Base-by-base conservation (phyloP, 1,139 yeast genomes). In the Zygoascus hellenicus region DNA sequence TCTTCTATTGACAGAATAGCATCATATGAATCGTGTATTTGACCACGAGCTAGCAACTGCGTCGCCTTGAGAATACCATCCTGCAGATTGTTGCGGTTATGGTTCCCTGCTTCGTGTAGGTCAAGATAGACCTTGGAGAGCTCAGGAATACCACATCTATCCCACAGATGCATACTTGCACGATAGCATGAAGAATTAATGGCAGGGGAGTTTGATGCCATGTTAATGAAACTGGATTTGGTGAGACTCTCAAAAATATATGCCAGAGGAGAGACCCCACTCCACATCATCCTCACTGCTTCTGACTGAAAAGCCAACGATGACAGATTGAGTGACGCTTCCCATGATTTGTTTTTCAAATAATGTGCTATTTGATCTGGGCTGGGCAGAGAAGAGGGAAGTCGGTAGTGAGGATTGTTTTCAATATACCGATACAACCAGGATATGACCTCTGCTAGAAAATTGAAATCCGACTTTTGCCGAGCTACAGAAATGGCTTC, bases 401-500 rank as follows among this genome's bases (percentile, higher is more conserved):
- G 38, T 10, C 49, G 40, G 19, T 48, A 63, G 34, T 76, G 72
- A 0, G 96, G 95, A 54, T 81, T 76, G 52, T 77, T 76, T 51
- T 78, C 78, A 60, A 86, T 72, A 54, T 85, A 85, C 52, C 81
- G 77, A 58, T 81, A 81, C 1, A 88, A 69, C 95, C 96, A 87
- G 7, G 90, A 76, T 41, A 88, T 68, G n/a, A 89, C 76, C 55
- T 81, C 82, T 13, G 88, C 83, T 36, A 89, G 69, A 15, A 95
- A 86, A 10, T 75, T 69, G 51, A 78, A 74, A 62, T 89, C 96
- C 54, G 81, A 82, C 57, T 85, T 83, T 58, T 89, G 96, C 56
- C 97, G 70, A 0, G 96, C 96, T 1, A 89, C 90, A 3, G 86
- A 74, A 2, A 89, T 83, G 0, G 97, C 94, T 60, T 89, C 97